Percentiles rank a stretch among this genome's conserved stretches.
Evolutionary conservation across 2,329 filamentous ascomycete species (phyloP).

Genomic region (Magnaporthiopsis incrustans): DNA sequence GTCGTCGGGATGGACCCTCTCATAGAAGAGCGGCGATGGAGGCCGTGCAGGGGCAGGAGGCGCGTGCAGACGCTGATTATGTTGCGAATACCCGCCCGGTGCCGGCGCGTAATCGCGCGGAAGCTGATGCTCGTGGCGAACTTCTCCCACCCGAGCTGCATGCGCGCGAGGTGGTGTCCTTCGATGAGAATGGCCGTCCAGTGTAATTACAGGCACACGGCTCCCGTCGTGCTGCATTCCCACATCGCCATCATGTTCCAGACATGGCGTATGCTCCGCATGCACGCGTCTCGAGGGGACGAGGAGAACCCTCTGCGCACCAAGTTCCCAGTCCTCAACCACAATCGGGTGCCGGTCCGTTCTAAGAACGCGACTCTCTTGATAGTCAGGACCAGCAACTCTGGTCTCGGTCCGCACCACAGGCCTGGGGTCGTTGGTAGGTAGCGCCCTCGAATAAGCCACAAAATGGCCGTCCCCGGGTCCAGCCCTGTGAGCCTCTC

Average conservation of each 20-base stretch:
- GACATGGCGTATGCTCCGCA: background rate
- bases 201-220: background rate
- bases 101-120: background rate
- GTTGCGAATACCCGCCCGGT: background rate
- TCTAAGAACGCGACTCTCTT: slow-evolving; percentile 4
- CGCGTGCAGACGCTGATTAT: no score
- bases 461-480: background rate
- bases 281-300: background rate
- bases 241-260: background rate
- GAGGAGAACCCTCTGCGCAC: background rate
- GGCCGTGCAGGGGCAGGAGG: background rate
- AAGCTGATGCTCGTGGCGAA: background rate
- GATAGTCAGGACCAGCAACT: background rate
- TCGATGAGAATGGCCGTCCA: background rate
- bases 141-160: background rate
- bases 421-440: background rate
- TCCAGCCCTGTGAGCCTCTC: background rate
- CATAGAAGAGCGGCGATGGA: background rate
- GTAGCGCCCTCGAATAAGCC: background rate
- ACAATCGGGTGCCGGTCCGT: slow-evolving; percentile 9
- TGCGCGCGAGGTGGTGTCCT: background rate
- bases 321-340: slow-evolving; percentile 8
- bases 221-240: background rate
- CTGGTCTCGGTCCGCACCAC: background rate
- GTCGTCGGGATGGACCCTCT: background rate